A percentile compares a stretch with the other conserved stretches of the same genome.
phyloP scores from a whole-genome alignment of 73 alveolate species.

The Diophrys sp. region DNA sequence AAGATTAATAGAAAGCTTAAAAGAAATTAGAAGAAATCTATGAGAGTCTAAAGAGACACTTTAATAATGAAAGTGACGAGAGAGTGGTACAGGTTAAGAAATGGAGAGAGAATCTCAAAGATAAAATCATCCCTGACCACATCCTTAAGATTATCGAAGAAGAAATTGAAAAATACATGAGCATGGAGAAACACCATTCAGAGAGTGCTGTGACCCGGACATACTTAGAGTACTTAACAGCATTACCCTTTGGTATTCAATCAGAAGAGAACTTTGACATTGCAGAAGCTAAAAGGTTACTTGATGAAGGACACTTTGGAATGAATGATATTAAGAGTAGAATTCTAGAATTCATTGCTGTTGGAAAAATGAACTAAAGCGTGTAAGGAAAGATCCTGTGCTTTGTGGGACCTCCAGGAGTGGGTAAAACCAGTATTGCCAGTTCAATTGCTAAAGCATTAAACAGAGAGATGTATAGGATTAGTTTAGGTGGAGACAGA shows the following conservation, averaged over 20 bases:
- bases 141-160: conserved; percentile 57
- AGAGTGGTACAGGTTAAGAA: conserved; percentile 36
- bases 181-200: conserved; percentile 54
- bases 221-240: conserved; percentile 77
- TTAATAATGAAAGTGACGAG: conserved; percentile 61
- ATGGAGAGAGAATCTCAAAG: conserved; percentile 50
- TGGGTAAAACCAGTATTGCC: conserved; percentile 85
- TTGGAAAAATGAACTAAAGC: conserved; percentile 66
- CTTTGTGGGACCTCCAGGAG: conserved; percentile 94
- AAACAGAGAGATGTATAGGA: conserved; percentile 71
- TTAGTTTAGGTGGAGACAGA: conserved; percentile 82
- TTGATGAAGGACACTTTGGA: conserved; percentile 81
- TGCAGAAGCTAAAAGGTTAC: conserved; percentile 53
- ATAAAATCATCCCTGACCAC: conserved; percentile 62
- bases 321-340: conserved; percentile 80
- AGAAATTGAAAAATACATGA: conserved; percentile 52
- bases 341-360: conserved; percentile 82
- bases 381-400: conserved; percentile 83
- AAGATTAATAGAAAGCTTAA: conserved; percentile 43
- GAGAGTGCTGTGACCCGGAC: conserved; percentile 62
- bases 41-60: conserved; percentile 50
- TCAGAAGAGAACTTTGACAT: conserved; percentile 78
- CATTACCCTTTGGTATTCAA: conserved; percentile 72
- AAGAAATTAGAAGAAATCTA: conserved; percentile 61
- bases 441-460: conserved; percentile 76